phyloP scores from a whole-genome alignment of 129 eudicot species.

The Rutidosis leptorrhynchoides region DNA sequence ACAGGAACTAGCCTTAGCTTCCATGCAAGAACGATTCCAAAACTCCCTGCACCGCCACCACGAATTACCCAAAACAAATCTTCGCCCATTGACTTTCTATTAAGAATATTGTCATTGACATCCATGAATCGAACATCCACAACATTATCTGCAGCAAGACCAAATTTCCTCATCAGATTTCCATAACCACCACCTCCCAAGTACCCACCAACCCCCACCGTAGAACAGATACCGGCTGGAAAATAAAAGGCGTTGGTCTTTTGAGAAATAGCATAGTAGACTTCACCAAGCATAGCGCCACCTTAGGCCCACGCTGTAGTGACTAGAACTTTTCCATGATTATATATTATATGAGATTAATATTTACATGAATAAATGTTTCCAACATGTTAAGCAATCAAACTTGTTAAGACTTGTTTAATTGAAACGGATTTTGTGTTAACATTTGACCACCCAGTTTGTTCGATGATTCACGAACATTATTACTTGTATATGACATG shows the following conservation, averaged over 20 bases:
- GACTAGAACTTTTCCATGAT: no score
- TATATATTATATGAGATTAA: no score
- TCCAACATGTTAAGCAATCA: no score
- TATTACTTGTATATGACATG: no score
- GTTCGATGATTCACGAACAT: no score
- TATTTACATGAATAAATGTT: no score
- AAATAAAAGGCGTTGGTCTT: slow-evolving; percentile 2
- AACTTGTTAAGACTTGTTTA: no score
- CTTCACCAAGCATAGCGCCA: slow-evolving; percentile 13
- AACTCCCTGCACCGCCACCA: slow-evolving; percentile 30
- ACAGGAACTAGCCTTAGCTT: slow-evolving; percentile 28
- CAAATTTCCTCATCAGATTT: slow-evolving; percentile 10
- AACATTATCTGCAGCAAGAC: slow-evolving; percentile 3
- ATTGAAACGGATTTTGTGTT: no score
- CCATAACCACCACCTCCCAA: slow-evolving; percentile 14
- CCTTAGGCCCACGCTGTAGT: slow-evolving; percentile 3
- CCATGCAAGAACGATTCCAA: slow-evolving; percentile 34
- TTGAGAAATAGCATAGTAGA: slow-evolving; percentile 7
- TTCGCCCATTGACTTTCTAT: slow-evolving; percentile 28
- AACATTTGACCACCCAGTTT: no score
- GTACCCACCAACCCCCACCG: slow-evolving; percentile 8
- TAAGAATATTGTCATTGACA: not conserved
- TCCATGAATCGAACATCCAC: slow-evolving; percentile 15
- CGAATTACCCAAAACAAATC: slow-evolving; percentile 39
- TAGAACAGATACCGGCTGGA: not conserved